Conservation (phyloP, 768 basidiomycete genomes). For the Podaxis sp. region DNA sequence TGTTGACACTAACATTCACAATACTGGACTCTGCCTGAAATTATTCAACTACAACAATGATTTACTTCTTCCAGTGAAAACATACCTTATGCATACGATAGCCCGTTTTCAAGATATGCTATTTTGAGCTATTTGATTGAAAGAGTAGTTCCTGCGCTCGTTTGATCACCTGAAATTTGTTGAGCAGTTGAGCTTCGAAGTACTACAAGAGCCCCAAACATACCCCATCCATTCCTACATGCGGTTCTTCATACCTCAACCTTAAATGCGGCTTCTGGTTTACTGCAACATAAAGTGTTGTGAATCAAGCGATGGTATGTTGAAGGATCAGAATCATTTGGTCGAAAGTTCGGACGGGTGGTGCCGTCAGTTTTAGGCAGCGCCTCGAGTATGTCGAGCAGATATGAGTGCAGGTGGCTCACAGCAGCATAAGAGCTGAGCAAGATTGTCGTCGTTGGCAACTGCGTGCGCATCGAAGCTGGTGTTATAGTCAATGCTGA, state of each 20-base stretch:
- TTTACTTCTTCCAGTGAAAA: neutral
- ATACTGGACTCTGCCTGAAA: conserved; percentile 33
- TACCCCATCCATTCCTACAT: conserved; percentile 29
- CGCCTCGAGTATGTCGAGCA: conserved; percentile 35
- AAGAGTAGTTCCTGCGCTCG: conserved; percentile 59
- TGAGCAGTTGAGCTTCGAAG: neutral
- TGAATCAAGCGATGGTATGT: conserved; percentile 31
- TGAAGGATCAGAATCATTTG: conserved; percentile 25
- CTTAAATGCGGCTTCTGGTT: neutral
- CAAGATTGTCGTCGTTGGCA: conserved; percentile 35
- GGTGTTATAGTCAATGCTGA: neutral
- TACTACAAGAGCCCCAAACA: conserved; percentile 13
- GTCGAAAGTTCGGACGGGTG: conserved; percentile 14
- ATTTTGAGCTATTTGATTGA: conserved; percentile 32
- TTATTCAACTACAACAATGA: neutral
- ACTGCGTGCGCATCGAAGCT: conserved; percentile 7
- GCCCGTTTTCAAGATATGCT: conserved; percentile 66
- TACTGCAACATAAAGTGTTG: conserved; percentile 1
- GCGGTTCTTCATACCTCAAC: conserved; percentile 8
- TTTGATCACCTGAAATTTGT: conserved; percentile 52
- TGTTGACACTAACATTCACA: conserved; percentile 68
- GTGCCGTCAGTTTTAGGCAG: neutral
- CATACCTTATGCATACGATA: conserved; percentile 55
- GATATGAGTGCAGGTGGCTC: conserved; percentile 36
- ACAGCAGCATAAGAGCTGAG: conserved; percentile 44